Conservation (phyloP, 345 rosid species). For the Bretschneidera sinensis region DNA sequence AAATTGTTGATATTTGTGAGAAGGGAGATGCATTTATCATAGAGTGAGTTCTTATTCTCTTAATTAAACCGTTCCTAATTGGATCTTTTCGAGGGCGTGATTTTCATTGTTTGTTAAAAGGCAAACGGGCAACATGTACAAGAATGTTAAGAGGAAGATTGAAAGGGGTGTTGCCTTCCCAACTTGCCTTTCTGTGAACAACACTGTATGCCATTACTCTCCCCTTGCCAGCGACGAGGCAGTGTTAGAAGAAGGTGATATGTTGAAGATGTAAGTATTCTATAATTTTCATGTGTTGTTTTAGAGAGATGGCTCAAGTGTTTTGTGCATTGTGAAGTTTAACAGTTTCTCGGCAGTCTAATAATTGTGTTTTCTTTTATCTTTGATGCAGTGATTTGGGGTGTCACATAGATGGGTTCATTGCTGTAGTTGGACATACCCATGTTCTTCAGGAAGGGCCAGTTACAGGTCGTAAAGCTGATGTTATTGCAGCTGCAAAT, state of each 20-base stretch:
- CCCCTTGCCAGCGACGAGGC: constrained; percentile 83
- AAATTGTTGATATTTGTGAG: constrained; percentile 90
- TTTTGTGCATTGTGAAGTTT: background rate
- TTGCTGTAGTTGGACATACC: constrained; percentile 88
- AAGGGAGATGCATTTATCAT: constrained; percentile 77
- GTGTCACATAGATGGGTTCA: constrained; percentile 97
- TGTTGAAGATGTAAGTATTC: constrained; percentile 72
- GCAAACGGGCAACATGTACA: constrained; percentile 87
- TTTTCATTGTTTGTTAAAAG: constrained; percentile 27
- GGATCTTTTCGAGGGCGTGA: background rate
- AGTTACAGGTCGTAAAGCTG: constrained; percentile 70
- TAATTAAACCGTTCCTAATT: background rate
- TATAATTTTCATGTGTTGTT: background rate
- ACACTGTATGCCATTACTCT: constrained; percentile 80
- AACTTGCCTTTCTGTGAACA: constrained; percentile 86
- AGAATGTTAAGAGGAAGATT: constrained; percentile 91
- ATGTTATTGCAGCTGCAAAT: constrained; percentile 88
- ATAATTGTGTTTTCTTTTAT: constrained; percentile 9
- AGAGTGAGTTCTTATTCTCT: constrained; percentile 51
- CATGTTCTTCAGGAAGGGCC: constrained; percentile 78
- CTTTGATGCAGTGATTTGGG: constrained; percentile 72
- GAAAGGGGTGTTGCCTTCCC: constrained; percentile 95
- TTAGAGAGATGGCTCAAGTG: background rate
- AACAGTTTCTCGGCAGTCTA: no score
- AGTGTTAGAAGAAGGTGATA: constrained; percentile 78